These are phyloP conservation scores for Teratosphaeria zuluensis DNA, from an alignment of 2,329 filamentous ascomycete genomes.

Conservation along the genomic window DNA sequence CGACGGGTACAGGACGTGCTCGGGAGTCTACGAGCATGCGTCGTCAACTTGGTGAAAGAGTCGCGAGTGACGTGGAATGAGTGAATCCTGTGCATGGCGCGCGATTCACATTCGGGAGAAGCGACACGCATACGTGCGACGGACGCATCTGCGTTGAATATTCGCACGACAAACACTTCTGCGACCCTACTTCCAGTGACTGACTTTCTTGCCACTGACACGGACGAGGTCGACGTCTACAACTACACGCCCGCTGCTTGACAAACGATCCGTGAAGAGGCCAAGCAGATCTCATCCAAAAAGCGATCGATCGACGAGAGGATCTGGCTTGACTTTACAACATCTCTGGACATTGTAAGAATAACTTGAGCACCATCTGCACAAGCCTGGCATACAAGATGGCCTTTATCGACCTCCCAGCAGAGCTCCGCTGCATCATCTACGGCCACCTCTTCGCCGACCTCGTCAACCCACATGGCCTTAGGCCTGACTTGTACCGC, in stretches of 20 bases:
- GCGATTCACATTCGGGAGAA: background rate
- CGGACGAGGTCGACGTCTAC: background rate
- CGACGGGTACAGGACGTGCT: conserved; percentile 4
- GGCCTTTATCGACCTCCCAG: background rate
- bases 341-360: background rate
- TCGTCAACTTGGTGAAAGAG: background rate
- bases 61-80: background rate
- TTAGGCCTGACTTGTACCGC: background rate
- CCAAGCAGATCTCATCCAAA: background rate
- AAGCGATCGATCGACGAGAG: background rate
- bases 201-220: background rate
- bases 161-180: background rate
- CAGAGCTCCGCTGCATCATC: background rate
- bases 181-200: background rate
- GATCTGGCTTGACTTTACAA: too few relatives aligned
- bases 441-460: background rate
- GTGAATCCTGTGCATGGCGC: background rate
- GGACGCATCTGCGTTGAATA: background rate
- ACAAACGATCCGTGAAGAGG: too few relatives aligned
- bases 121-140: background rate
- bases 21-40: background rate
- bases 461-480: background rate
- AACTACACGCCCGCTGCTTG: background rate
- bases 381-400: background rate
- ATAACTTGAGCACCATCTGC: background rate